phyloP scores from a whole-genome alignment of 78 protist species.

The Dictyostelium capitatum region DNA sequence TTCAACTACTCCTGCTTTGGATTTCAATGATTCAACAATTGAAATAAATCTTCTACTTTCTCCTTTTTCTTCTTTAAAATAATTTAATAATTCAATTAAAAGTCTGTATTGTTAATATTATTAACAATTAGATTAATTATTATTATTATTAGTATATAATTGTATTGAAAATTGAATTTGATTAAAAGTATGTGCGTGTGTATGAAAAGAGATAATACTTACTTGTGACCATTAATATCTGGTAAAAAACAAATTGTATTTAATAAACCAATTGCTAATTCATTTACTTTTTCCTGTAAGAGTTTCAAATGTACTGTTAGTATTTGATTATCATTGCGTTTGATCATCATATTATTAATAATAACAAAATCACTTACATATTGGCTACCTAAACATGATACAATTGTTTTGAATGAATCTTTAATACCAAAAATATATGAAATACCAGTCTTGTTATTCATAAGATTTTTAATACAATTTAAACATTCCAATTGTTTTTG shows the following conservation, averaged over 20 bases:
- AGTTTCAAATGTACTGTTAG: not conserved
- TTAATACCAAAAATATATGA: slow-evolving; percentile 25
- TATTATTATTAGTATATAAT: too few relatives aligned
- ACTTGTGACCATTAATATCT: slow-evolving; percentile 54
- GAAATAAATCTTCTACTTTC: slow-evolving; percentile 66
- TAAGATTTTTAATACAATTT: slow-evolving; percentile 61
- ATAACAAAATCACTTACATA: slow-evolving; percentile 34
- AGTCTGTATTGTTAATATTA: not conserved
- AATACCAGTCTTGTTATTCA: slow-evolving; percentile 77
- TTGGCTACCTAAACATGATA: slow-evolving; percentile 52
- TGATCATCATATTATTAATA: not conserved
- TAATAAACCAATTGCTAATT: slow-evolving; percentile 65
- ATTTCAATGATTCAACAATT: slow-evolving; percentile 44
- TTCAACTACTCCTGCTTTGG: slow-evolving; percentile 39
- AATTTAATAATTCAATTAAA: slow-evolving; percentile 52
- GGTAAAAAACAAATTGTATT: slow-evolving; percentile 41
- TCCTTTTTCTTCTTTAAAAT: slow-evolving; percentile 20
- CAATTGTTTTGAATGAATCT: slow-evolving; percentile 48
- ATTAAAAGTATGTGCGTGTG: not conserved
- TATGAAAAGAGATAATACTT: not conserved
- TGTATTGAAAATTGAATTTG: not conserved
- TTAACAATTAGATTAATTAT: too few relatives aligned
- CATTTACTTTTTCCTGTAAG: slow-evolving; percentile 62
- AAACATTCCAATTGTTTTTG: slow-evolving; percentile 64
- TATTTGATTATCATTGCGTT: not conserved